Percentiles rank a stretch among this genome's conserved stretches.
These are phyloP conservation scores for Oryza glaberrima DNA, from an alignment of 176 grass and related monocot genomes.

Conservation along the genomic window DNA sequence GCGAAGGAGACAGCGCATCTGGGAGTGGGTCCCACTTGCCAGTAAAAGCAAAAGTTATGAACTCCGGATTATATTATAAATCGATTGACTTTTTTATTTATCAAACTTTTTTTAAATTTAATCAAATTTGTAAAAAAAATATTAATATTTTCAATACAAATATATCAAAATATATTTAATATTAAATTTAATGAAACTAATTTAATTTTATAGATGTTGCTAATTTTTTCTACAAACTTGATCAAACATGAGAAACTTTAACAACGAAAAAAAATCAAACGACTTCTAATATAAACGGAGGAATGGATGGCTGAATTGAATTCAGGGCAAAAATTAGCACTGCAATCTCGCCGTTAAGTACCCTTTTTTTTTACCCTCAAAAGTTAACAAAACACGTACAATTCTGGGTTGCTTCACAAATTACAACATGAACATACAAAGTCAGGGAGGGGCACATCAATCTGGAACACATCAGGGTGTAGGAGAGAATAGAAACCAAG, in stretches of 20 bases:
- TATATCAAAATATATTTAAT: no score
- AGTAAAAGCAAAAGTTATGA: background rate
- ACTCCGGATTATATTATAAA: no score
- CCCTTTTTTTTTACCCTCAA: background rate
- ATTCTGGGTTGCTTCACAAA: background rate
- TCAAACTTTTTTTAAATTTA: no score
- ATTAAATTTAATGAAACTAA: no score
- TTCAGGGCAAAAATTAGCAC: background rate
- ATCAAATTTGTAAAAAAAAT: no score
- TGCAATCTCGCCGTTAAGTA: background rate
- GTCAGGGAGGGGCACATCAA: background rate
- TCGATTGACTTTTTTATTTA: no score
- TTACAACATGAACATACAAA: constrained; percentile 19
- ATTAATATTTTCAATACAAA: no score
- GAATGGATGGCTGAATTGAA: background rate
- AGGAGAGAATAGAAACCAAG: background rate
- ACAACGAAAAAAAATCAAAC: no score
- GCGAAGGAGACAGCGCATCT: constrained; percentile 30
- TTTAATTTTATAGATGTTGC: no score
- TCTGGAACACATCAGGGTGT: background rate
- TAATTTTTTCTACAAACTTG: no score
- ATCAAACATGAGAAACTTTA: no score
- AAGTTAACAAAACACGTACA: background rate
- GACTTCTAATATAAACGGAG: no score
- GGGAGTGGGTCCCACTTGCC: background rate